Base-by-base conservation (phyloP, 805 yeast species). In the Metschnikowia continentalis region DNA sequence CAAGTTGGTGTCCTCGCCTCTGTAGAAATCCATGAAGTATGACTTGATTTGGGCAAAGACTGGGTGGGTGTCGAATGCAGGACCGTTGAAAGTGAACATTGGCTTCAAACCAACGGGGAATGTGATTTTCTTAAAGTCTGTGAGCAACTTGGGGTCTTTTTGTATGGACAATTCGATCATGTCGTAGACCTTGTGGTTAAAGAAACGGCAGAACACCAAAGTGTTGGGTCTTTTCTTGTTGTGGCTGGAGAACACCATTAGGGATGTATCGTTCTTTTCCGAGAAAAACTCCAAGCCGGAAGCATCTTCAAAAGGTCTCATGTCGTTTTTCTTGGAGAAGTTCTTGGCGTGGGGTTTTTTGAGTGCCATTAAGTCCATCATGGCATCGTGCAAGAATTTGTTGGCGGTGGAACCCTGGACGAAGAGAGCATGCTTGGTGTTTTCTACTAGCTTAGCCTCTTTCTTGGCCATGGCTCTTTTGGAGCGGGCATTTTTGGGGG, bases 181-280 rank as follows among this genome's bases (percentile, higher is more conserved):
- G 66, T 94, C 99, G 67, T 86, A 92, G 11, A 94, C 72, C 68
- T 90, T 88, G 71, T 82, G 88, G 65, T 90, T 90, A 76, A 94
- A 94, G 43, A 96, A 90, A 66, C 99, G 81, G 32, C 85, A 76
- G 69, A 91, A 92, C 1, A 94, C 88, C 61, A 94, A 74, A 57
- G 89, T 90, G 69, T 92, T 89, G 54, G 95, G 96, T 68, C 99
- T 81, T 75, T 94, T 94, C 68, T 94, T 94, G 65, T 88, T 89
- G 69, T 81, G 81, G 19, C 89, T 77, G 7, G 90, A 78, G 47
- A 91, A 76, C 13, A 94, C 95, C 63, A 94, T 66, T 51, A 94
- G 72, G 2, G 98, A 90, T 41, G 87, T 69, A 68, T 94, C 99
- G 67, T 94, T 94, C 77, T 94, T 94, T 69, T 92, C 96, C 59